phyloP scores from a whole-genome alignment of 768 basidiomycete genomes.

The Glaciozyma antarctica region DNA sequence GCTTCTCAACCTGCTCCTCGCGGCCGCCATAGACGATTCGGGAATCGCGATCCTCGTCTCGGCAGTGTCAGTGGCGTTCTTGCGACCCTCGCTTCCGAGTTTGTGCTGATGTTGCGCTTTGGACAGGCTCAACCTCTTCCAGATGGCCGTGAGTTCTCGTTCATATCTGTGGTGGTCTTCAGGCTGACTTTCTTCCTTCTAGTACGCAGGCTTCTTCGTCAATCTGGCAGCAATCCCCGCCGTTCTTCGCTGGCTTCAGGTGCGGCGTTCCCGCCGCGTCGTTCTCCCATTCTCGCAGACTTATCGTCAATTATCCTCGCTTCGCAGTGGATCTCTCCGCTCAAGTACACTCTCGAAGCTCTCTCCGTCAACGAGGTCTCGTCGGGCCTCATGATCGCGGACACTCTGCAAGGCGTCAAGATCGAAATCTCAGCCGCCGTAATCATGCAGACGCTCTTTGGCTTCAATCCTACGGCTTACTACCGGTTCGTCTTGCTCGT shows the following conservation, averaged over 20 bases:
- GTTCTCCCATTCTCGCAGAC: slow-evolving; percentile 11
- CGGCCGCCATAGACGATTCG: slow-evolving; percentile 68
- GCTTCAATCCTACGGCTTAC: slow-evolving; percentile 69
- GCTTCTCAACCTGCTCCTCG: slow-evolving; percentile 87
- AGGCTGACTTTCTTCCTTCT: too few species aligned
- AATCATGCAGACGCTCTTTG: slow-evolving; percentile 86
- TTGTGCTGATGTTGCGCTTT: too few species aligned
- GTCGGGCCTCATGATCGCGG: slow-evolving; percentile 67
- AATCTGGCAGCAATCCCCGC: slow-evolving; percentile 75
- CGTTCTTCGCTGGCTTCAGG: slow-evolving; percentile 71
- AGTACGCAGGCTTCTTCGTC: slow-evolving; percentile 81
- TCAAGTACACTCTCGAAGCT: slow-evolving; percentile 47
- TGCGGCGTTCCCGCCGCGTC: slow-evolving; percentile 13
- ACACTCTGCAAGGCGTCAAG: slow-evolving; percentile 26
- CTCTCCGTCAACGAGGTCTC: slow-evolving; percentile 84
- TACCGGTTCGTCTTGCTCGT: slow-evolving; percentile 49
- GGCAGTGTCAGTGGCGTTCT: slow-evolving; percentile 39
- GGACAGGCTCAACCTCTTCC: slow-evolving; percentile 40
- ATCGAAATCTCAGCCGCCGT: slow-evolving; percentile 59
- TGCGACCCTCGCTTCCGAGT: too few species aligned
- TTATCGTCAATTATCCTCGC: too few species aligned
- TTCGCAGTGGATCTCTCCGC: slow-evolving; percentile 17
- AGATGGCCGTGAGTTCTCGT: slow-evolving; percentile 43
- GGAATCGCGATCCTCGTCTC: slow-evolving; percentile 85
- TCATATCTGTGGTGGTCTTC: too few species aligned